Conservation (phyloP, 306 rosid genomes). For the Glycyrrhiza uralensis region DNA sequence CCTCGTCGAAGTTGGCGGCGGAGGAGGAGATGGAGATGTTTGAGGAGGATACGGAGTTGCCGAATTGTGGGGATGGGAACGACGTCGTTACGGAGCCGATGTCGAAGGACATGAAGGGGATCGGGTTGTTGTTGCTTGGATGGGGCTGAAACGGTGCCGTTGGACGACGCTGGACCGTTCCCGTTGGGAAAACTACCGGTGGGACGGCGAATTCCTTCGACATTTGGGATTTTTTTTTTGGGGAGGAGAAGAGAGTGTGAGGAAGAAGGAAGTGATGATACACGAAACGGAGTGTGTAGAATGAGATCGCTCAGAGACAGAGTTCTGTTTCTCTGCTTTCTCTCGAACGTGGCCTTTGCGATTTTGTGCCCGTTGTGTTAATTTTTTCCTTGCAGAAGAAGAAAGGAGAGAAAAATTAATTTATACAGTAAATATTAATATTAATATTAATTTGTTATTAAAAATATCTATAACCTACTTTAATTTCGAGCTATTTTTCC, state of each 20-base stretch:
- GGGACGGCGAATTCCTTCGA: slow-evolving; percentile 36
- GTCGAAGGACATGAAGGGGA: slow-evolving; percentile 37
- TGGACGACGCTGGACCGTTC: slow-evolving; percentile 2
- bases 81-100: slow-evolving; percentile 13
- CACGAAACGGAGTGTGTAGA: no score
- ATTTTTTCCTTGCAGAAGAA: background rate
- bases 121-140: background rate
- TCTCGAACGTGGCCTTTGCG: background rate
- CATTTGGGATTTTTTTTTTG: no score
- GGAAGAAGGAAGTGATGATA: no score
- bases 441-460: no score
- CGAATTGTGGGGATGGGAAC: background rate
- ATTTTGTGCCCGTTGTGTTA: background rate
- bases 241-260: no score
- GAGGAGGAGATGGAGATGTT: background rate
- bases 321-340: background rate
- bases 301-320: no score
- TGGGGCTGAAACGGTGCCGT: slow-evolving; percentile 32
- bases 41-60: background rate
- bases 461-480: no score
- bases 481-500: no score
- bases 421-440: no score
- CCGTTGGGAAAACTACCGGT: slow-evolving; percentile 21
- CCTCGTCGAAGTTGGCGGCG: background rate
- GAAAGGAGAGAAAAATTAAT: background rate